Evolutionary conservation across 192 early-diverging fungal species (phyloP).

Genomic region (Coemansia guatemalensis): DNA sequence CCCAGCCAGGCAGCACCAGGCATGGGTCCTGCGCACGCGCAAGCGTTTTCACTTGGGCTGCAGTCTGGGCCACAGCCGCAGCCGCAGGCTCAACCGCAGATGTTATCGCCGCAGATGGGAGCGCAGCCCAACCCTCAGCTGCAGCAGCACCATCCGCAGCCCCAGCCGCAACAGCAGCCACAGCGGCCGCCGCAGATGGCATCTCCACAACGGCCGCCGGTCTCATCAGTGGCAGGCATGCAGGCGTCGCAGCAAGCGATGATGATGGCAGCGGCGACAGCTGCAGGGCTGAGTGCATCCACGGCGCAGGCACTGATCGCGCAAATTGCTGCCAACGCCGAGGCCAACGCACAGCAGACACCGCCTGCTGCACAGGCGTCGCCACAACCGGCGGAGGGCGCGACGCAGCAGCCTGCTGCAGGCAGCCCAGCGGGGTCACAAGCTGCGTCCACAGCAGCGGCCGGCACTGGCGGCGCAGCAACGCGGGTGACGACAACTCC

Average conservation of each 20-base stretch:
- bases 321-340: constrained; percentile 35
- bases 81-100: constrained; percentile 8
- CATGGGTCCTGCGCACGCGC: background rate
- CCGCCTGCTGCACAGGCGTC: constrained; percentile 3
- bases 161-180: constrained; percentile 12
- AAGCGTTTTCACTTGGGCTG: background rate
- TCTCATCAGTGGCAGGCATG: constrained; percentile 15
- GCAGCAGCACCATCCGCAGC: background rate
- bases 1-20: constrained; percentile 10
- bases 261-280: constrained; percentile 42
- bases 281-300: constrained; percentile 33
- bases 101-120: constrained; percentile 19
- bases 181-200: constrained; percentile 15
- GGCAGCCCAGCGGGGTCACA: background rate
- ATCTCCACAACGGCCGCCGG: constrained; percentile 11
- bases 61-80: background rate
- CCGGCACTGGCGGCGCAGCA: background rate
- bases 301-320: constrained; percentile 42
- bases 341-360: constrained; percentile 19
- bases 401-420: background rate
- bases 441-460: background rate
- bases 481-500: background rate
- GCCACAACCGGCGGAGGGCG: background rate
- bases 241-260: constrained; percentile 40
- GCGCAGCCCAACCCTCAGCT: constrained; percentile 9